These are phyloP conservation scores for Suhomyces bolitotheri DNA, from an alignment of 1,139 yeast species.

Conservation along the genomic window DNA sequence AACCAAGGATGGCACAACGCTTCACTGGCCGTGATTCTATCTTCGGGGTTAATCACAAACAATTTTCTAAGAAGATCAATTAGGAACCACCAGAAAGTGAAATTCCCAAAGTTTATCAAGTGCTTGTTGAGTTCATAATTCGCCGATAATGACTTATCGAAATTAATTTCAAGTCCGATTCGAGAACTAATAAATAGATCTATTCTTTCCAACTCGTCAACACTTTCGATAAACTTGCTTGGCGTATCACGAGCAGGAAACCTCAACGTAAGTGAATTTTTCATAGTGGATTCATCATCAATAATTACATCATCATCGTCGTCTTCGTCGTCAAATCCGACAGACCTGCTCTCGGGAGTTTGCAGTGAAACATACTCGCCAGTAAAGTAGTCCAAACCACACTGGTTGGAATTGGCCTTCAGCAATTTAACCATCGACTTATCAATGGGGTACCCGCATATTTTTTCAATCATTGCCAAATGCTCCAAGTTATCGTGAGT, in stretches of 20 bases:
- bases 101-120: slow-evolving; percentile 49
- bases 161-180: slow-evolving; percentile 43
- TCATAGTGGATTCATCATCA: slow-evolving; percentile 31
- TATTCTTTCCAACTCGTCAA: slow-evolving; percentile 51
- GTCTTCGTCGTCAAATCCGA: slow-evolving; percentile 21
- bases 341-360: slow-evolving; percentile 25
- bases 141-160: slow-evolving; percentile 40
- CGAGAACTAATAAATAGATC: slow-evolving; percentile 47
- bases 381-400: slow-evolving; percentile 44
- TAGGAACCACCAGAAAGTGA: slow-evolving; percentile 76
- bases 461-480: slow-evolving; percentile 89
- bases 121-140: slow-evolving; percentile 46
- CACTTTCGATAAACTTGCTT: slow-evolving; percentile 51
- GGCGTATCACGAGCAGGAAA: slow-evolving; percentile 44
- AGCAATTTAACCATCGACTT: slow-evolving; percentile 38
- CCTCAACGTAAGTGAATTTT: slow-evolving; percentile 29
- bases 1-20: slow-evolving; percentile 81
- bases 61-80: slow-evolving; percentile 63
- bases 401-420: slow-evolving; percentile 42
- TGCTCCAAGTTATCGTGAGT: slow-evolving; percentile 95
- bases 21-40: slow-evolving; percentile 64
- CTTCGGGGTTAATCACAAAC: slow-evolving; percentile 63
- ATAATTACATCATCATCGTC: slow-evolving; percentile 31
- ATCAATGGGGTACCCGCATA: slow-evolving; percentile 51
- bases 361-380: slow-evolving; percentile 22